Conservation (phyloP, 192 early-diverging fungal species). For the Linnemannia elongata region DNA sequence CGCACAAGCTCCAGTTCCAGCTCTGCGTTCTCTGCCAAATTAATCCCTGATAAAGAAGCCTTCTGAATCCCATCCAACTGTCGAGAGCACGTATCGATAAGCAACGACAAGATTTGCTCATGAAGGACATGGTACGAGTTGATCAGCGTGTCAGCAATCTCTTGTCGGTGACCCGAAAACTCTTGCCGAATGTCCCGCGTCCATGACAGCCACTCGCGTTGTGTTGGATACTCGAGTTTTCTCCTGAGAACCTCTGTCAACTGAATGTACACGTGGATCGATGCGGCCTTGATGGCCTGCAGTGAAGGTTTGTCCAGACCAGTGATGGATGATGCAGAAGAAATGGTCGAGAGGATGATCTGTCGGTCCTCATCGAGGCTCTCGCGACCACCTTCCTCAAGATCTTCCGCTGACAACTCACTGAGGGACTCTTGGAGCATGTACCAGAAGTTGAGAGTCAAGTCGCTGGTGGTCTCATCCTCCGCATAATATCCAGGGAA, state of each 20-base stretch:
- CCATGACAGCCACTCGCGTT: constrained; percentile 67
- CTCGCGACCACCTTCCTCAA: constrained; percentile 6
- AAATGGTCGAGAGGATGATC: constrained; percentile 29
- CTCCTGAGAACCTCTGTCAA: constrained; percentile 66
- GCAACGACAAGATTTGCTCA: constrained; percentile 64
- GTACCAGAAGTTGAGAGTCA: constrained; percentile 82
- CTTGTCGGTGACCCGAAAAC: constrained; percentile 74
- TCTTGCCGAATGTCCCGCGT: constrained; percentile 69
- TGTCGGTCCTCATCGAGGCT: constrained; percentile 30
- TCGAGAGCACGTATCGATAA: constrained; percentile 48
- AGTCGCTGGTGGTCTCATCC: constrained; percentile 78
- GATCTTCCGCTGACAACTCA: constrained; percentile 59
- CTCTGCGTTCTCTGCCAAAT: constrained; percentile 22
- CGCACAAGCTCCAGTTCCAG: constrained; percentile 35
- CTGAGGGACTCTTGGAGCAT: constrained; percentile 76
- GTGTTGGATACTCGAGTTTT: constrained; percentile 70
- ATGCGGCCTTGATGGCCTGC: constrained; percentile 55
- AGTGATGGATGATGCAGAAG: constrained; percentile 30
- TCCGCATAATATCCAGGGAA: constrained; percentile 78
- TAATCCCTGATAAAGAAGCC: constrained; percentile 31
- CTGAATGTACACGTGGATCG: constrained; percentile 63
- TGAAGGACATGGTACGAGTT: constrained; percentile 77
- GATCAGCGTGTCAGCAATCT: constrained; percentile 81
- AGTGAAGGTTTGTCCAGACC: constrained; percentile 41
- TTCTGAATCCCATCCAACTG: constrained; percentile 44